Conservation (phyloP, 352 stramenopile genomes). For the Phytophthora pini region DNA sequence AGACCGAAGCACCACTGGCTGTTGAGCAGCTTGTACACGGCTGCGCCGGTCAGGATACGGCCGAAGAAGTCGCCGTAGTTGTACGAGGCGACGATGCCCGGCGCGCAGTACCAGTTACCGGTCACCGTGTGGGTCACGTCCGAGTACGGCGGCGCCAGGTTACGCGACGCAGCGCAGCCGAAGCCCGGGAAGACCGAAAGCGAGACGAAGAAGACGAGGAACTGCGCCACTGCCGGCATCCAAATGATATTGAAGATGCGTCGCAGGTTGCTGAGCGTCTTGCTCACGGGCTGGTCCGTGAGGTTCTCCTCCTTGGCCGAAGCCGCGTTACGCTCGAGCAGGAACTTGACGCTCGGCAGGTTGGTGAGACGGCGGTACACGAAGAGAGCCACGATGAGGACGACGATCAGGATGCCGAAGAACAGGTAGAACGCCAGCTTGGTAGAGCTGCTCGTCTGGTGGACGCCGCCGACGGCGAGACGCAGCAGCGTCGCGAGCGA, state of each 20-base stretch:
- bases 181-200: conserved; percentile 59
- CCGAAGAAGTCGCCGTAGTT: conserved; percentile 73
- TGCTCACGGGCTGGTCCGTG: conserved; percentile 25
- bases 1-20: conserved; percentile 46
- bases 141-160: conserved; percentile 37
- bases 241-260: conserved; percentile 63
- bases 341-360: conserved; percentile 54
- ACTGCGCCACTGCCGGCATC: conserved; percentile 56
- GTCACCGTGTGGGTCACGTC: conserved; percentile 24
- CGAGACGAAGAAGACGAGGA: conserved; percentile 70
- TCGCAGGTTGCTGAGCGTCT: conserved; percentile 46
- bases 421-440: conserved; percentile 66
- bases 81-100: conserved; percentile 62
- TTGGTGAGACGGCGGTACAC: conserved; percentile 47
- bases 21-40: conserved; percentile 60
- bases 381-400: conserved; percentile 49
- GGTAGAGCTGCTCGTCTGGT: conserved; percentile 44
- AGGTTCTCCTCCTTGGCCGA: conserved; percentile 37
- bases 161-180: conserved; percentile 43
- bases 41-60: conserved; percentile 46
- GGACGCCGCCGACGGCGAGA: conserved; percentile 48
- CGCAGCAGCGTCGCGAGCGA: conserved; percentile 55
- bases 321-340: conserved; percentile 56
- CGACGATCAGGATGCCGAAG: conserved; percentile 59
- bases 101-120: conserved; percentile 52